Base-by-base conservation (phyloP, 768 basidiomycete species). In the Russula earlei region DNA sequence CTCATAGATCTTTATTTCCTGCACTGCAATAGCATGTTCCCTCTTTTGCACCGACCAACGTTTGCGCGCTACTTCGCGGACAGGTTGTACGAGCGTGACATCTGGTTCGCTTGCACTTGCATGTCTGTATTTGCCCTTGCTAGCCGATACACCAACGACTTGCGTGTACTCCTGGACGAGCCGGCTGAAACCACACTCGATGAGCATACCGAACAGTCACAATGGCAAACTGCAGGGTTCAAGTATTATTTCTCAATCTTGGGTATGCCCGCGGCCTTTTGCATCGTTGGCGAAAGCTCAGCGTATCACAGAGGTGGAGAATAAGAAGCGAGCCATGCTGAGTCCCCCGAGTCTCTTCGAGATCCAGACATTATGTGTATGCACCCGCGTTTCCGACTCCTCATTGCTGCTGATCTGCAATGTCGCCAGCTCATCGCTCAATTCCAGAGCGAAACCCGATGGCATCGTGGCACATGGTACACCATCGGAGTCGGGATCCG, bases 1-100 rank as follows among this genome's bases (percentile, higher is more conserved):
- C 74, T 96, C 29, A 79, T 93, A 60, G 70, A 79, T 37, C 71
- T 84, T 27, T 92, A 81, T 66, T 95, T 95, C 62, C 61, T 69
- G 2, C 73, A 82, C 56, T 67, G 75, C 48, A 86, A 91, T 63
- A 63, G 66, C 27, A 72, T 79, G 34, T 74, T 81, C 52, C 87
- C 88, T 8, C 68, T 92, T 19, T 71, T 93, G 27, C 87, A 91
- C 64, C 77, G 76, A 20, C 81, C 81, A 5, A 82, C 83, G 0
- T 91, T 93, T 63, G 72, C 80, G 36, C 74, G 74, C 15, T 79
- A 84, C 44, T 83, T 81, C 72, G 70, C 65, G 31, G 75, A 79
- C 2, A 72, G 72, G 8, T 64, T 84, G 24, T 77, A 86, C 61
- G 71, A 86, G 55, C 67, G 73, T 7, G 67, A 69, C 42, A 54